Percentiles rank a stretch among this genome's conserved stretches.
Conservation (phyloP, 2,329 filamentous ascomycete genomes). For the Aspergillus persii region DNA sequence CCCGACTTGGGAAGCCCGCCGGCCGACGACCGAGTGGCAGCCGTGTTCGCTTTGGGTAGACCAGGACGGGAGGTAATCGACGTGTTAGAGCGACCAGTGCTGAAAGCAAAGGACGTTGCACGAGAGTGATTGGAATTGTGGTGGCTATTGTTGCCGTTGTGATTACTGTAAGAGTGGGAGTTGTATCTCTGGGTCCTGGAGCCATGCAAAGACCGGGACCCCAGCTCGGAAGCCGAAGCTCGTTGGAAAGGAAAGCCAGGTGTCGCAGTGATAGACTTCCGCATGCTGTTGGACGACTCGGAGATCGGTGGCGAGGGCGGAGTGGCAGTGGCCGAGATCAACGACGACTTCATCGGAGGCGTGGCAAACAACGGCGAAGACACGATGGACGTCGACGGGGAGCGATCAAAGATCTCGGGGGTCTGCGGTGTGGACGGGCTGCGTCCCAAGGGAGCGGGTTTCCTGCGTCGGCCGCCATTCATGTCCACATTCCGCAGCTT, state of each 20-base stretch:
- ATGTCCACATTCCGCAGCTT: conserved; percentile 75
- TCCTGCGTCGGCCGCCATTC: conserved; percentile 51
- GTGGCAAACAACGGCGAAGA: conserved; percentile 90
- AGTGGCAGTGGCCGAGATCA: conserved; percentile 67
- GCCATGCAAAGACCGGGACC: conserved; percentile 53
- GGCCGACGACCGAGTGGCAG: conserved; percentile 45
- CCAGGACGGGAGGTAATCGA: conserved; percentile 41
- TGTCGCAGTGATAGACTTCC: conserved; percentile 52
- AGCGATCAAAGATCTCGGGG: conserved; percentile 67
- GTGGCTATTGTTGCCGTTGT: neutral
- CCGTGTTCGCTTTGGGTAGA: conserved; percentile 34
- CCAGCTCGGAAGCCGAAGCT: conserved; percentile 50
- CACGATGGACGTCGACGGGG: conserved; percentile 74
- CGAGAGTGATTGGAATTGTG: conserved; percentile 47
- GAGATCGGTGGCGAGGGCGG: conserved; percentile 94
- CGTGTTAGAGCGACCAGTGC: conserved; percentile 46
- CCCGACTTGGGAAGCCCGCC: conserved; percentile 57
- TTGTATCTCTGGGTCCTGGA: conserved; percentile 39
- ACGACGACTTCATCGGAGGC: conserved; percentile 69
- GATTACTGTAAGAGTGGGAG: neutral
- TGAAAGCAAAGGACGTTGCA: conserved; percentile 59
- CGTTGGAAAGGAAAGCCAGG: conserved; percentile 47
- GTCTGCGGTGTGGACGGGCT: conserved; percentile 58
- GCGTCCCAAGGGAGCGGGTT: conserved; percentile 50
- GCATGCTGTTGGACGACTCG: conserved; percentile 67